Percentiles rank a stretch among this genome's conserved stretches.
These are phyloP conservation scores for Globisporangium lucens DNA, from an alignment of 352 stramenopile species.

Conservation along the genomic window DNA sequence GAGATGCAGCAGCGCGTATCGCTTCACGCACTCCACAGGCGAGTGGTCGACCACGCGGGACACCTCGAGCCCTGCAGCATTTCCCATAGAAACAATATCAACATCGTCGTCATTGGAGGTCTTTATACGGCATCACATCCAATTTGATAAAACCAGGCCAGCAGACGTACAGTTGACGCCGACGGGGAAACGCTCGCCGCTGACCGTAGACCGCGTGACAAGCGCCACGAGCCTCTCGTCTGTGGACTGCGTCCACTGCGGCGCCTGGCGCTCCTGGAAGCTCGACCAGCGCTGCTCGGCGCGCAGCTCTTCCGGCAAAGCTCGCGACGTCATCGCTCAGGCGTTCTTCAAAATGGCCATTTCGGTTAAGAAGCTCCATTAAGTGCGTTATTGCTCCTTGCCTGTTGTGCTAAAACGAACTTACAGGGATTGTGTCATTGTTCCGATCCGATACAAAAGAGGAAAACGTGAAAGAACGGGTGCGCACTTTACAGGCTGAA, in stretches of 20 bases:
- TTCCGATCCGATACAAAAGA: not conserved
- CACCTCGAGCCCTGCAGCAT: conserved; percentile 59
- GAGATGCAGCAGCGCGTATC: conserved; percentile 64
- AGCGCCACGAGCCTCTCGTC: conserved; percentile 66
- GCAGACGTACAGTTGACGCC: conserved; percentile 73
- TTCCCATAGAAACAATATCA: not conserved
- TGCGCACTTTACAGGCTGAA: conserved; percentile 3
- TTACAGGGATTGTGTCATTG: not conserved
- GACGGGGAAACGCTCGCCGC: conserved; percentile 74
- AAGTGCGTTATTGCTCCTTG: not conserved
- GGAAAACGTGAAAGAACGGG: no score
- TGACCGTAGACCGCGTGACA: conserved; percentile 64
- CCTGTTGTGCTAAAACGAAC: not conserved
- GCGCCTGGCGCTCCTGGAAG: conserved; percentile 31
- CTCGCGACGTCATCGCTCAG: not conserved
- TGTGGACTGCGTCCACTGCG: conserved; percentile 39
- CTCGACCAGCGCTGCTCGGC: conserved; percentile 68
- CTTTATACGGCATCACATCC: not conserved
- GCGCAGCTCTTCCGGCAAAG: conserved; percentile 44
- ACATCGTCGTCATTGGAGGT: not conserved
- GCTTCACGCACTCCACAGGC: conserved; percentile 79
- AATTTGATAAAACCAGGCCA: not conserved
- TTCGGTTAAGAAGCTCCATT: not conserved
- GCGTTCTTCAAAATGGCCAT: conserved; percentile 2
- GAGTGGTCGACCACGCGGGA: conserved; percentile 49